phyloP scores from a whole-genome alignment of 495 filamentous ascomycete species.

The Penicillium coprophilum region DNA sequence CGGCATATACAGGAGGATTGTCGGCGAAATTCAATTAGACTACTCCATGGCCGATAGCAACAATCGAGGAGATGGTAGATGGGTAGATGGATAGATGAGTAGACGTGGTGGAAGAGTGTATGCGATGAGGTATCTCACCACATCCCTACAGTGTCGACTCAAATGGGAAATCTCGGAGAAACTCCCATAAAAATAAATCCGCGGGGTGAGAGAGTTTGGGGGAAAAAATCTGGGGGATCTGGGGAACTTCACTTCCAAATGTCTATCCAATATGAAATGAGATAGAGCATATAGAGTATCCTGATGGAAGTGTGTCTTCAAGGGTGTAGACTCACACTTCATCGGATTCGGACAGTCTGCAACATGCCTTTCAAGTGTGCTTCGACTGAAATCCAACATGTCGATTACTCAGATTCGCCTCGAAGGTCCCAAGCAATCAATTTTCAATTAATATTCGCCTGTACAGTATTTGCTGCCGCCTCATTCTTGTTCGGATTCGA shows the following conservation, averaged over 20 bases:
- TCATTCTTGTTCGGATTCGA: constrained; percentile 43
- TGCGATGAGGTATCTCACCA: too few species aligned
- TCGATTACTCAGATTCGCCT: constrained; percentile 16
- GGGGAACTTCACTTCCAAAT: not conserved
- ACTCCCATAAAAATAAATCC: constrained; percentile 10
- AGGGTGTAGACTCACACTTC: constrained; percentile 8
- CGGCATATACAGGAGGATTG: constrained; percentile 20
- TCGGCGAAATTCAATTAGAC: constrained; percentile 24
- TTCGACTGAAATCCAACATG: constrained; percentile 24
- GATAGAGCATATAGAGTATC: not conserved
- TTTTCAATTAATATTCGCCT: constrained; percentile 30
- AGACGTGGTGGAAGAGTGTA: too few species aligned
- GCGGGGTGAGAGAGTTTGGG: not conserved
- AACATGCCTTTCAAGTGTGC: constrained; percentile 14
- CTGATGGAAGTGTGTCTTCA: constrained; percentile 10
- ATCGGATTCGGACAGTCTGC: constrained; percentile 10
- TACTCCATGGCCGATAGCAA: too few species aligned
- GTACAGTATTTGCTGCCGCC: constrained; percentile 36
- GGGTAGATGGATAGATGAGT: too few species aligned
- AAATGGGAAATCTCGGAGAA: constrained; percentile 27
- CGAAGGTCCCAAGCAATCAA: constrained; percentile 27
- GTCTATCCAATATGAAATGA: not conserved
- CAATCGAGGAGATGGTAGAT: too few species aligned
- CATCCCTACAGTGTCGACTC: too few species aligned
- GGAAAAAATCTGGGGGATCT: constrained; percentile 22